Evolutionary conservation across 2,329 filamentous ascomycete species (phyloP).

Genomic region (Falciphora oryzae): DNA sequence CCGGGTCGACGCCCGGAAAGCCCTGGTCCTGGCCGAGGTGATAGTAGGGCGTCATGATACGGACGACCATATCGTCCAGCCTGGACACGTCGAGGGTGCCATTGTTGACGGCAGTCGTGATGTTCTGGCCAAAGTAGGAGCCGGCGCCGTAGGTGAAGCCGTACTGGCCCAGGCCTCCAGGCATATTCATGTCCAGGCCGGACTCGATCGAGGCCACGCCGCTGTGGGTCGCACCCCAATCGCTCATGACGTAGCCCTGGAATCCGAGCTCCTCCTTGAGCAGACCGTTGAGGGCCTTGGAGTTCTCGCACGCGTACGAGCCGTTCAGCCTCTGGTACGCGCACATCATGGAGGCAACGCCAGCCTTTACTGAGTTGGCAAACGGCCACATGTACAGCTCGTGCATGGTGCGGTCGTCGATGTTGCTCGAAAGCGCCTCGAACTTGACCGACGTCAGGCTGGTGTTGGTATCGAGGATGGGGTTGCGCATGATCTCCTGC

Average conservation of each 20-base stretch:
- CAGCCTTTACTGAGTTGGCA: slow-evolving; percentile 60
- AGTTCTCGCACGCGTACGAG: slow-evolving; percentile 71
- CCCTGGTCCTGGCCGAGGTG: slow-evolving; percentile 41
- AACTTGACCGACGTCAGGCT: slow-evolving; percentile 40
- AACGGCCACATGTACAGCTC: slow-evolving; percentile 73
- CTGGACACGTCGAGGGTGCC: slow-evolving; percentile 66
- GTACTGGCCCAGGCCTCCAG: slow-evolving; percentile 32
- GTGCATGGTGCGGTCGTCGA: slow-evolving; percentile 66
- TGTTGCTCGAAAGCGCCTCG: slow-evolving; percentile 54
- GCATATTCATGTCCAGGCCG: slow-evolving; percentile 48
- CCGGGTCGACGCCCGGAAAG: slow-evolving; percentile 38
- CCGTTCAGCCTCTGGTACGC: slow-evolving; percentile 72
- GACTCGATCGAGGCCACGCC: slow-evolving; percentile 37
- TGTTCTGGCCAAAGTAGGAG: slow-evolving; percentile 49
- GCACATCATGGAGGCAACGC: slow-evolving; percentile 57
- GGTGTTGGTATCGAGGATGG: slow-evolving; percentile 25
- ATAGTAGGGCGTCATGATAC: slow-evolving; percentile 48
- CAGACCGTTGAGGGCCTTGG: slow-evolving; percentile 62
- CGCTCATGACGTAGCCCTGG: slow-evolving; percentile 75
- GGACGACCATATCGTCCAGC: slow-evolving; percentile 58
- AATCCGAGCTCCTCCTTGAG: slow-evolving; percentile 74
- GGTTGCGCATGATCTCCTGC: slow-evolving; percentile 48
- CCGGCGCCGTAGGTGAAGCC: slow-evolving; percentile 20
- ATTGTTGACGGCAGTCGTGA: slow-evolving; percentile 70
- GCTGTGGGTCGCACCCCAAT: slow-evolving; percentile 30